These are phyloP conservation scores for Thuja plicata DNA, from an alignment of 83 land plant species.

Conservation along the genomic window DNA sequence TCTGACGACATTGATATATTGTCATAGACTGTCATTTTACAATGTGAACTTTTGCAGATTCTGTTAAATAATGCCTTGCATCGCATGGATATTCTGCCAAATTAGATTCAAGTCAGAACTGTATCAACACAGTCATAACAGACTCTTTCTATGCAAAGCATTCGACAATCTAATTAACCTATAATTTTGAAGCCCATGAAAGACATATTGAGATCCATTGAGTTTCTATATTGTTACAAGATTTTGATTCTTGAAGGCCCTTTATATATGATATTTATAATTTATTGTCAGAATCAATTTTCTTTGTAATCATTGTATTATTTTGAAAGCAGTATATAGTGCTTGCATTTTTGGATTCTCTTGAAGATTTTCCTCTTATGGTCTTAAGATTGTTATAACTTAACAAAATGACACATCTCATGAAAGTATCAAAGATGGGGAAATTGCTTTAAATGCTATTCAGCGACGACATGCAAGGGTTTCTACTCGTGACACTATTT, in stretches of 20 bases:
- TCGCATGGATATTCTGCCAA: not conserved
- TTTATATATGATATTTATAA: not conserved
- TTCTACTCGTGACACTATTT: constrained; percentile 56
- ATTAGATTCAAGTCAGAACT: not conserved
- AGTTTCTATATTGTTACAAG: not conserved
- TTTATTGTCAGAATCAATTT: not conserved
- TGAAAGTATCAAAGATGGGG: constrained; percentile 34
- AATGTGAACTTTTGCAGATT: not conserved
- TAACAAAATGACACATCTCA: constrained; percentile 48
- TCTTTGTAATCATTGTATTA: not conserved
- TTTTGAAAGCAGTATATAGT: not conserved
- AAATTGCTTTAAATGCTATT: constrained; percentile 62
- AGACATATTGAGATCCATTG: not conserved
- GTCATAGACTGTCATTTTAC: not conserved
- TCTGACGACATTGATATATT: not conserved
- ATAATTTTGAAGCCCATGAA: not conserved
- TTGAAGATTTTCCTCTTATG: not conserved
- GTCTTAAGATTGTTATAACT: constrained; percentile 22
- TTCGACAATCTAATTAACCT: not conserved
- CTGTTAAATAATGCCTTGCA: not conserved
- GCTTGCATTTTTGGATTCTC: not conserved
- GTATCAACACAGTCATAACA: not conserved
- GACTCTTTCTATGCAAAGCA: not conserved
- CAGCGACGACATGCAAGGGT: constrained; percentile 68
- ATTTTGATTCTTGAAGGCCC: not conserved